These are phyloP conservation scores for Penicillium subrubescens DNA, from an alignment of 495 filamentous ascomycete genomes.

Conservation along the genomic window DNA sequence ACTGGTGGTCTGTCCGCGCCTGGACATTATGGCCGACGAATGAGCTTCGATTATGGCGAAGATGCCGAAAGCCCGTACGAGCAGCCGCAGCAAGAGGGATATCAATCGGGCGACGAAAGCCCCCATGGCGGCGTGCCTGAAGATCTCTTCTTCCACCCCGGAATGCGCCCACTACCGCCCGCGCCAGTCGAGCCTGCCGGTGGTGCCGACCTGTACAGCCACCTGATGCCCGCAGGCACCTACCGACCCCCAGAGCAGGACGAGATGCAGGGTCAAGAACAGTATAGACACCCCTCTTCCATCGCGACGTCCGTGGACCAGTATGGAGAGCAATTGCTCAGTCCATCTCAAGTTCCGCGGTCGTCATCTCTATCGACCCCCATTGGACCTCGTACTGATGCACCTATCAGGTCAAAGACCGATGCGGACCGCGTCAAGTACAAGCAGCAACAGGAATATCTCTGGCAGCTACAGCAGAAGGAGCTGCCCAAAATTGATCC, in stretches of 20 bases:
- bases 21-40: constrained; percentile 59
- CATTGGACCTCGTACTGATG: constrained; percentile 75
- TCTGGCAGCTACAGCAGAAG: constrained; percentile 52
- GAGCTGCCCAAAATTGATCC: constrained; percentile 44
- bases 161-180: constrained; percentile 80
- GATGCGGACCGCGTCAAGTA: constrained; percentile 75
- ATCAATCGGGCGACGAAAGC: constrained; percentile 55
- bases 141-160: constrained; percentile 94
- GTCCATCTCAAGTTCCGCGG: constrained; percentile 67
- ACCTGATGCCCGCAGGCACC: constrained; percentile 59
- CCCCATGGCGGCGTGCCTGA: constrained; percentile 67
- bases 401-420: constrained; percentile 89
- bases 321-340: constrained; percentile 48
- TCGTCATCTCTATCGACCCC: constrained; percentile 82
- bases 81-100: constrained; percentile 52
- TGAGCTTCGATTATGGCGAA: constrained; percentile 95
- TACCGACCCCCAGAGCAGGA: constrained; percentile 49
- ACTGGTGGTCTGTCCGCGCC: constrained; percentile 85
- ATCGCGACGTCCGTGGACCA: constrained; percentile 48
- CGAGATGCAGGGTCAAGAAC: constrained; percentile 34
- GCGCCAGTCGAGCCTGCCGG: constrained; percentile 61
- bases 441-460: constrained; percentile 58
- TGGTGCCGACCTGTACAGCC: constrained; percentile 45
- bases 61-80: constrained; percentile 56
- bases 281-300: constrained; percentile 46